Conservation (phyloP, 2,329 filamentous ascomycete species). For the Penicillium sp. region DNA sequence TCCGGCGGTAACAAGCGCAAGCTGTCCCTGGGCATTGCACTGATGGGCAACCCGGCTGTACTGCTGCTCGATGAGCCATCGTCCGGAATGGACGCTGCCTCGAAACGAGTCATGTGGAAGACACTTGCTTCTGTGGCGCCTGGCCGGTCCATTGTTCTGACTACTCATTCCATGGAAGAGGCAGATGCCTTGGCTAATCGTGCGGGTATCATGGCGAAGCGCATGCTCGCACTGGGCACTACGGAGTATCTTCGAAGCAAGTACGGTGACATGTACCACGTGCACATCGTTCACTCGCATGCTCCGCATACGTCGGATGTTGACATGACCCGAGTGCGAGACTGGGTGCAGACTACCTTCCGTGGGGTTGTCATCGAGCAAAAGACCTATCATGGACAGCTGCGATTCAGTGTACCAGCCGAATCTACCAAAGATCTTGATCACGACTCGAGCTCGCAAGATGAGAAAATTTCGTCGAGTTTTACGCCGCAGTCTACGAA, state of each 20-base stretch:
- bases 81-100: constrained; percentile 84
- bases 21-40: constrained; percentile 79
- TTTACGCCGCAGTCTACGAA: background rate
- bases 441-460: constrained; percentile 37
- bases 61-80: constrained; percentile 87
- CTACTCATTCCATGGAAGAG: constrained; percentile 95
- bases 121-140: constrained; percentile 73
- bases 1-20: constrained; percentile 96
- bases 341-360: constrained; percentile 66
- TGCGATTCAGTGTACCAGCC: constrained; percentile 75
- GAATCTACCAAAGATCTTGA: background rate
- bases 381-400: constrained; percentile 79
- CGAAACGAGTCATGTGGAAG: constrained; percentile 91
- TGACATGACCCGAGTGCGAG: constrained; percentile 67
- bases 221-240: constrained; percentile 83
- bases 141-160: constrained; percentile 81
- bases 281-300: constrained; percentile 74
- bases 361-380: constrained; percentile 68
- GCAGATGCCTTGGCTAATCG: constrained; percentile 83
- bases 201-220: constrained; percentile 80
- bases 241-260: constrained; percentile 70
- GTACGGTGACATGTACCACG: constrained; percentile 76
- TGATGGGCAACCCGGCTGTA: constrained; percentile 89
- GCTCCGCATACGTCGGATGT: constrained; percentile 71
- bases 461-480: background rate